Percentiles rank a stretch among this genome's conserved stretches.
phyloP scores from a whole-genome alignment of 2,329 filamentous ascomycete genomes.

The Meredithiella fracta region DNA sequence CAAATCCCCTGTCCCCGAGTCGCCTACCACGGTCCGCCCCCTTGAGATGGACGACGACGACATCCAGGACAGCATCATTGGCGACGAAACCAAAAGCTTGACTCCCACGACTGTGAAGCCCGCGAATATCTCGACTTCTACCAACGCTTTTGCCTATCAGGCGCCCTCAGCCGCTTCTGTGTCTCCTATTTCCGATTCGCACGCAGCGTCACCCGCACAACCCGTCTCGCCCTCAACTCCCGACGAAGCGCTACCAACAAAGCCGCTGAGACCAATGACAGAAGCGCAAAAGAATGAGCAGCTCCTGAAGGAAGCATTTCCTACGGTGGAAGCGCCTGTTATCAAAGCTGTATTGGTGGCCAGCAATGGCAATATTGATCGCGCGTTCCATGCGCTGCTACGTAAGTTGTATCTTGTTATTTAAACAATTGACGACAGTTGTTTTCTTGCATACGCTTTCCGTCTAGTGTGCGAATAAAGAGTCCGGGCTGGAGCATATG shows the following conservation, averaged over 20 bases:
- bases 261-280: conserved; percentile 69
- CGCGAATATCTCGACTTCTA: conserved; percentile 16
- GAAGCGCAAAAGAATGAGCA: conserved; percentile 72
- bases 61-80: conserved; percentile 37
- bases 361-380: conserved; percentile 74
- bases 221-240: conserved; percentile 16
- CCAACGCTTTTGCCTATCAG: not conserved
- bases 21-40: conserved; percentile 47
- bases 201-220: conserved; percentile 14
- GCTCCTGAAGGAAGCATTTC: conserved; percentile 88
- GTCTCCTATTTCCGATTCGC: conserved; percentile 5
- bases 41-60: conserved; percentile 57
- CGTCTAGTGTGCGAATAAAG: too few relatives aligned
- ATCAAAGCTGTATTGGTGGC: conserved; percentile 78
- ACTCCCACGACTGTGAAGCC: conserved; percentile 14
- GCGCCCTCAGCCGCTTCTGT: not conserved
- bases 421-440: not conserved
- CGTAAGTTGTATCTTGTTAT: conserved; percentile 33
- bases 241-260: conserved; percentile 44
- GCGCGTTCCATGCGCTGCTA: conserved; percentile 86
- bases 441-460: too few relatives aligned
- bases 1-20: conserved; percentile 39
- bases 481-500: too few relatives aligned
- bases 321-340: conserved; percentile 59
- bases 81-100: conserved; percentile 23